These are phyloP conservation scores for Skeletonema marinoi DNA, from an alignment of 108 stramenopile species.

Conservation along the genomic window DNA sequence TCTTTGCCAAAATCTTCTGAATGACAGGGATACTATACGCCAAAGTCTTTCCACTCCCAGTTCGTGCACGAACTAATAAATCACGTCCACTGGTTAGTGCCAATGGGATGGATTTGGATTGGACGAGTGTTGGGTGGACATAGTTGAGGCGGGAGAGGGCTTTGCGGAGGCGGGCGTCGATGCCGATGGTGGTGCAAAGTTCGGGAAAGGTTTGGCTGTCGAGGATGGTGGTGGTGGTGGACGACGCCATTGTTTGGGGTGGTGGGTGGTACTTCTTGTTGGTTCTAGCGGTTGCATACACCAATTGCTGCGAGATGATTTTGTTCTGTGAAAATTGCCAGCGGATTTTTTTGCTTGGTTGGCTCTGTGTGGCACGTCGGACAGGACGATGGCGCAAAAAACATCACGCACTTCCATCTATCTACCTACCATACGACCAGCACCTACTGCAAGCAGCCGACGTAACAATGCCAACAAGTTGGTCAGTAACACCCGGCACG, in stretches of 20 bases:
- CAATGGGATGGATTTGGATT: constrained; percentile 83
- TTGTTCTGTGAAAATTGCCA: no score
- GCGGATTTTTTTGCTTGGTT: no score
- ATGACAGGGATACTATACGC: constrained; percentile 93
- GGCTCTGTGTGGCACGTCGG: no score
- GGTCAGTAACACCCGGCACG: neutral
- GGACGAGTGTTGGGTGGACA: constrained; percentile 82
- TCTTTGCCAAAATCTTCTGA: constrained; percentile 88
- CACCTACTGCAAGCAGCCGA: no score
- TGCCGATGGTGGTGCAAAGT: constrained; percentile 72
- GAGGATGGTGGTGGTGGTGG: neutral
- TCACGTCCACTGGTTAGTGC: constrained; percentile 89
- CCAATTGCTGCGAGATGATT: no score
- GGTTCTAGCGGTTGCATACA: no score
- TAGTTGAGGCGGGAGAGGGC: constrained; percentile 78
- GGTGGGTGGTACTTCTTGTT: neutral
- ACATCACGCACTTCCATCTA: no score
- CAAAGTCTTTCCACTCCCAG: constrained; percentile 97
- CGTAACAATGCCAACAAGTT: neutral
- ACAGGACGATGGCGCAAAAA: no score
- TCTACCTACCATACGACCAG: no score
- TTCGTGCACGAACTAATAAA: constrained; percentile 92
- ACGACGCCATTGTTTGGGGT: neutral
- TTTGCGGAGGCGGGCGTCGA: constrained; percentile 81
- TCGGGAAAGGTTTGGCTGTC: constrained; percentile 63